Percentiles rank a stretch among this genome's conserved stretches.
phyloP scores from a whole-genome alignment of 768 basidiomycete species.

The Pleurotus platypus region DNA sequence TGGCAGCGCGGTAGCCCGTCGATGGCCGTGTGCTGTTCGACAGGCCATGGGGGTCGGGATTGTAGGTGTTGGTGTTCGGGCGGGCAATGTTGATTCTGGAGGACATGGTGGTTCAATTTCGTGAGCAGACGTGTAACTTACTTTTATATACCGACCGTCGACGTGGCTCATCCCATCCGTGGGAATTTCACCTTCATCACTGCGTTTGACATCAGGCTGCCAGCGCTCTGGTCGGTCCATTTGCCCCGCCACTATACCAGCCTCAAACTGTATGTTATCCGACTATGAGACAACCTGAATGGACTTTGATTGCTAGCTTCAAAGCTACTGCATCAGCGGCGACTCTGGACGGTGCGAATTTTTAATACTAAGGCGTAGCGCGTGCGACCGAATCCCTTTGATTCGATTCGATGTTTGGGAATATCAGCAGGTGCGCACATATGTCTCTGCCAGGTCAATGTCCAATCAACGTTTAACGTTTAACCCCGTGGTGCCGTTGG shows the following conservation, averaged over 20 bases:
- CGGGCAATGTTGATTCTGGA: slow-evolving; percentile 82
- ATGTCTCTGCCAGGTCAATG: too few relatives aligned
- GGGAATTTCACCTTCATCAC: slow-evolving; percentile 1
- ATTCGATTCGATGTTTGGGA: too few relatives aligned
- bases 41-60: slow-evolving; percentile 75
- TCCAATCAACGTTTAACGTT: too few relatives aligned
- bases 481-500: too few relatives aligned
- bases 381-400: too few relatives aligned
- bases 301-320: too few relatives aligned
- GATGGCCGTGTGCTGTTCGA: slow-evolving; percentile 65
- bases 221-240: slow-evolving; percentile 2
- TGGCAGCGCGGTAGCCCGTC: slow-evolving; percentile 71
- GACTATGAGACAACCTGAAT: too few relatives aligned
- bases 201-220: slow-evolving; percentile 1
- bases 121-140: slow-evolving; percentile 32
- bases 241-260: slow-evolving; percentile 1
- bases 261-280: too few relatives aligned
- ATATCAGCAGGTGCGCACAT: too few relatives aligned
- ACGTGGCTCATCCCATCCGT: slow-evolving; percentile 33
- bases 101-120: slow-evolving; percentile 53
- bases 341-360: too few relatives aligned
- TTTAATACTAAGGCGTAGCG: too few relatives aligned
- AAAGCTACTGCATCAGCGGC: too few relatives aligned
- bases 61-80: slow-evolving; percentile 58
- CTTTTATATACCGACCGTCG: slow-evolving; percentile 23